Percentiles rank a stretch among this genome's conserved stretches.
These are phyloP conservation scores for Cryptosporidium canis DNA, from an alignment of 169 alveolate species.

Conservation along the genomic window DNA sequence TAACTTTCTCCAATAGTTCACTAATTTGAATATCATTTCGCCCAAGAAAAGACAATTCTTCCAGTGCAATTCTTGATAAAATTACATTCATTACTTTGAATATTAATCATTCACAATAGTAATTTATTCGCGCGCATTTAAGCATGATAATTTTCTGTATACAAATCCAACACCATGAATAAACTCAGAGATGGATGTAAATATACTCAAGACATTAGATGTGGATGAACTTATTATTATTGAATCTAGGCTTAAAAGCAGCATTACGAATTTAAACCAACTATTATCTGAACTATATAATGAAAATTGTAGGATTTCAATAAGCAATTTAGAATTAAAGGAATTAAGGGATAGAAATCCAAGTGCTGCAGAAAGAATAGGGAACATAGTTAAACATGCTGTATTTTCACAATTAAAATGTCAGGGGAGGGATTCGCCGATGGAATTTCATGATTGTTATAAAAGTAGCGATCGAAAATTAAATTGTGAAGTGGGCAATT, in stretches of 20 bases:
- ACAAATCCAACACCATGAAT: background rate
- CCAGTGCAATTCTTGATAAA: slow-evolving; percentile 43
- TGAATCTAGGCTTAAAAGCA: slow-evolving; percentile 5
- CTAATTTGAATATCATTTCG: background rate
- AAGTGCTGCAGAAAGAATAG: background rate
- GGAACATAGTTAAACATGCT: background rate
- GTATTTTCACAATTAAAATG: background rate
- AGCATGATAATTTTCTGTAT: background rate
- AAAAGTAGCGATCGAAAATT: background rate
- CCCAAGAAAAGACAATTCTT: slow-evolving; percentile 37
- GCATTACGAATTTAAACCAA: background rate
- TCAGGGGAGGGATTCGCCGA: background rate
- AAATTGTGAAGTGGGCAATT: background rate
- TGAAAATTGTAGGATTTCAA: slow-evolving; percentile 25
- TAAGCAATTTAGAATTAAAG: background rate
- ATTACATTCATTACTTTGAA: slow-evolving; percentile 14
- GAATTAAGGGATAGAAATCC: background rate
- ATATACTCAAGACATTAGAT: background rate
- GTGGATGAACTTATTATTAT: background rate
- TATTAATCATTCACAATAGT: background rate
- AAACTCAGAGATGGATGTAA: background rate
- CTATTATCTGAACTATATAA: slow-evolving; percentile 16
- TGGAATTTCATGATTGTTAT: background rate
- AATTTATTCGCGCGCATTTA: background rate
- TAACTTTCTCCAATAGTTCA: background rate